Evolutionary conservation across 1,284 basidiomycete genomes (phyloP).

Genomic region (Pyrrhoderma lamaoense): DNA sequence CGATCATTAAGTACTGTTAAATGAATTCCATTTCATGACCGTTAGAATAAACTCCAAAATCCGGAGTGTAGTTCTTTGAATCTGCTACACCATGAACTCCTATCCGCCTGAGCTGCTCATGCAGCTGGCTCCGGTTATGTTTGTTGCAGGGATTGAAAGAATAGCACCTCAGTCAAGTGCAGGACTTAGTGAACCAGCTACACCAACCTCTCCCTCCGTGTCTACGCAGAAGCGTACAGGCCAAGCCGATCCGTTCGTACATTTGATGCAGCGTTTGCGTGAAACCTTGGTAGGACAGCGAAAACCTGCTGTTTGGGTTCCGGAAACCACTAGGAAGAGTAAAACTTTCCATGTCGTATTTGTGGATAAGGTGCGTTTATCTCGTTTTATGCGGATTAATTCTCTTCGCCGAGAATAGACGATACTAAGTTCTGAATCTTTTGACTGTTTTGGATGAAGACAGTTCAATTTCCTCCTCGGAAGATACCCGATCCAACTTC

Average conservation of each 20-base stretch:
- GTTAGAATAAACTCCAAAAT: too few relatives aligned
- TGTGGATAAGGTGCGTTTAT: conserved; percentile 61
- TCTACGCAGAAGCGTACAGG: conserved; percentile 18
- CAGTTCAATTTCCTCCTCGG: conserved; percentile 69
- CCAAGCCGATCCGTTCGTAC: conserved; percentile 50
- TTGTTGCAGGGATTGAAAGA: conserved; percentile 69
- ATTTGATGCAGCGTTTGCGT: conserved; percentile 49
- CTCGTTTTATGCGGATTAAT: not conserved
- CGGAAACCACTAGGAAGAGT: conserved; percentile 40
- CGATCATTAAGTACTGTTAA: too few relatives aligned
- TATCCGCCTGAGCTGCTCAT: conserved; percentile 79
- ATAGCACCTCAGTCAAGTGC: not conserved
- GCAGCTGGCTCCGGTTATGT: conserved; percentile 87
- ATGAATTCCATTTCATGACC: too few relatives aligned
- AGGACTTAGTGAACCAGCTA: conserved; percentile 7
- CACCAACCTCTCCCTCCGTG: conserved; percentile 22
- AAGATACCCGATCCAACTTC: conserved; percentile 57
- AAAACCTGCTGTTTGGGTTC: conserved; percentile 56
- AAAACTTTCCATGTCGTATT: conserved; percentile 75
- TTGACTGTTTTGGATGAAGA: too few relatives aligned
- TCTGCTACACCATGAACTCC: conserved; percentile 63
- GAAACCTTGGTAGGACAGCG: conserved; percentile 57
- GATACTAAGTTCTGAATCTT: not conserved
- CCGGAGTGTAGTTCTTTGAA: too few relatives aligned
- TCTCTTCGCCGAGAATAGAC: not conserved